Conservation (phyloP, 2,329 filamentous ascomycete genomes). For the Colletotrichum abscissum region DNA sequence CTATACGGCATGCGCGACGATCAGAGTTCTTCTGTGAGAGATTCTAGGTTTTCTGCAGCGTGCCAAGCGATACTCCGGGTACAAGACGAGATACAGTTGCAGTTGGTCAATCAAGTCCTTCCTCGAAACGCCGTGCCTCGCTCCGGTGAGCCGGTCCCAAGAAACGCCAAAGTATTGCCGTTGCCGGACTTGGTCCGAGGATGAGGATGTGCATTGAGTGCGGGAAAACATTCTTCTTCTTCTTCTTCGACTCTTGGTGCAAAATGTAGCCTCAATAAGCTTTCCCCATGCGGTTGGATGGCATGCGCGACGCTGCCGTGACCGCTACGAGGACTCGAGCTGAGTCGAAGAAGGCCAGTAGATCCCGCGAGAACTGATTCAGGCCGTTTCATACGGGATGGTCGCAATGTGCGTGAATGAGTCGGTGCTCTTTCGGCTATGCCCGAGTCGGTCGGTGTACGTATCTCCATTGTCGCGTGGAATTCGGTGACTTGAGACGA, state of each 20-base stretch:
- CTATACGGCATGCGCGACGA: background rate
- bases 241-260: background rate
- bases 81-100: constrained; percentile 1
- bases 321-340: background rate
- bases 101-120: constrained; percentile 21
- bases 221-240: background rate
- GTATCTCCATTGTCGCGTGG: constrained; percentile 18
- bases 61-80: constrained; percentile 6
- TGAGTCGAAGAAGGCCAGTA: constrained; percentile 1
- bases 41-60: background rate
- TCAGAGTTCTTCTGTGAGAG: background rate
- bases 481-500: constrained; percentile 25
- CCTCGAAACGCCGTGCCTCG: constrained; percentile 16
- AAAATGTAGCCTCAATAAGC: background rate
- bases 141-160: background rate
- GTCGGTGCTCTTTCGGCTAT: constrained; percentile 8
- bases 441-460: constrained; percentile 15
- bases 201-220: background rate
- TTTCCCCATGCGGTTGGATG: background rate
- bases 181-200: constrained; percentile 12
- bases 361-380: constrained; percentile 30
- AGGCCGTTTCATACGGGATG: constrained; percentile 30
- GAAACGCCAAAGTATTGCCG: constrained; percentile 16
- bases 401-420: constrained; percentile 15
- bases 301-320: background rate